These are phyloP conservation scores for Boletus eberwhitei DNA, from an alignment of 768 basidiomycete species.

Conservation along the genomic window DNA sequence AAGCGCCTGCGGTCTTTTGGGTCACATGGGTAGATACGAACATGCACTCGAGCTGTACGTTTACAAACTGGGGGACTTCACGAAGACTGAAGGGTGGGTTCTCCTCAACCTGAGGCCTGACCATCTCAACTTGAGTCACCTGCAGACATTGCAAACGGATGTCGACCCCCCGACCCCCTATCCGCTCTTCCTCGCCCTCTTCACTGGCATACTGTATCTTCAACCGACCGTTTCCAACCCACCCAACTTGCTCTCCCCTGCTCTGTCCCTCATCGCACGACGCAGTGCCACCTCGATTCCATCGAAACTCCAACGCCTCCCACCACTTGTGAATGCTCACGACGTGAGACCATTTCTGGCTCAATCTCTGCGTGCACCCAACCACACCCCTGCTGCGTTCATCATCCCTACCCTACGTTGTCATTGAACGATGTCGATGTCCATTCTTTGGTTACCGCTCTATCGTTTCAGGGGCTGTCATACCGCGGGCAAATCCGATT, in stretches of 20 bases:
- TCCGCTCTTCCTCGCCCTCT: conserved; percentile 76
- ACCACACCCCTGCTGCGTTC: too few relatives aligned
- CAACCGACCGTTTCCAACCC: conserved; percentile 55
- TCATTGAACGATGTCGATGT: too few relatives aligned
- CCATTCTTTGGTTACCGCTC: too few relatives aligned
- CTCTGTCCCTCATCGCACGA: conserved; percentile 81
- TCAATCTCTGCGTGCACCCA: too few relatives aligned
- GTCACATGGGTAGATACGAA: conserved; percentile 86
- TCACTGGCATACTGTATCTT: conserved; percentile 88
- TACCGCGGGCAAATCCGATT: too few relatives aligned
- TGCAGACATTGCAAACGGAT: conserved; percentile 86
- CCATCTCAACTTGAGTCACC: not conserved
- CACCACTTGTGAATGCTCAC: conserved; percentile 35
- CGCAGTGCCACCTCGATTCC: conserved; percentile 83
- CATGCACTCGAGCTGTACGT: conserved; percentile 95
- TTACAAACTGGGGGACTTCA: conserved; percentile 76
- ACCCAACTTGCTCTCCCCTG: conserved; percentile 68
- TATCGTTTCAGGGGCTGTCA: too few relatives aligned
- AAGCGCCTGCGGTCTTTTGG: conserved; percentile 87
- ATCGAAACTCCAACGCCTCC: conserved; percentile 84
- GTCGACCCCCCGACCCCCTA: conserved; percentile 59
- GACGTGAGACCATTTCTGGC: too few relatives aligned
- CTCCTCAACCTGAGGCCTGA: not conserved
- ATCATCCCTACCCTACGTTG: too few relatives aligned
- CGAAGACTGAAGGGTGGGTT: conserved; percentile 84